These are phyloP conservation scores for Dictyostelium intermedium DNA, from an alignment of 78 protist genomes.

Conservation along the genomic window DNA sequence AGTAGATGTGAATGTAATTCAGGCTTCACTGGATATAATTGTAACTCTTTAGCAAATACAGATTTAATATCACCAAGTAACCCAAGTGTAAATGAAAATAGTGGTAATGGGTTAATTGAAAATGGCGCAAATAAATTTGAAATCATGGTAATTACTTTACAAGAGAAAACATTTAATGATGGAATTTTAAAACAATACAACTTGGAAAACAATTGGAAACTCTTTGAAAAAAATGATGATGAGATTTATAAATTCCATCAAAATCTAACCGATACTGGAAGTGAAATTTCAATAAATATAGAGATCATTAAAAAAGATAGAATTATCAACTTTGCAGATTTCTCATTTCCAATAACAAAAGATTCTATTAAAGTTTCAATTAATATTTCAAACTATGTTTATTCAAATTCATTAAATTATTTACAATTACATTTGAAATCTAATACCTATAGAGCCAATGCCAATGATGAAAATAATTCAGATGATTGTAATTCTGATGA, in stretches of 20 bases:
- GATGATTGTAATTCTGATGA: neutral
- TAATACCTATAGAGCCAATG: neutral
- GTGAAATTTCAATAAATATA: neutral
- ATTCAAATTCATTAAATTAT: neutral
- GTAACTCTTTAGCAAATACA: neutral
- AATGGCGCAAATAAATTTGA: neutral
- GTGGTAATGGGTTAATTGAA: neutral
- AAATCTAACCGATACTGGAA: neutral
- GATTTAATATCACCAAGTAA: no score
- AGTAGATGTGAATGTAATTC: neutral
- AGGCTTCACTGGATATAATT: neutral
- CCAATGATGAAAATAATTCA: no score
- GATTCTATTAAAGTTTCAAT: neutral
- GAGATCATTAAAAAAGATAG: neutral
- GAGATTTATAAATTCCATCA: neutral
- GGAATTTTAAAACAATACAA: neutral
- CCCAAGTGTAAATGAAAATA: no score
- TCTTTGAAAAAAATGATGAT: neutral
- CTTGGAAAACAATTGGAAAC: neutral
- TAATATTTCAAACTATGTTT: neutral
- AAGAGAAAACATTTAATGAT: neutral
- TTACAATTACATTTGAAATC: neutral
- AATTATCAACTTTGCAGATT: neutral
- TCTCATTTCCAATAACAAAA: neutral
- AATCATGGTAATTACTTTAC: neutral